Evolutionary conservation across 768 basidiomycete species (phyloP).

Genomic region (Boletus tomentosulus): DNA sequence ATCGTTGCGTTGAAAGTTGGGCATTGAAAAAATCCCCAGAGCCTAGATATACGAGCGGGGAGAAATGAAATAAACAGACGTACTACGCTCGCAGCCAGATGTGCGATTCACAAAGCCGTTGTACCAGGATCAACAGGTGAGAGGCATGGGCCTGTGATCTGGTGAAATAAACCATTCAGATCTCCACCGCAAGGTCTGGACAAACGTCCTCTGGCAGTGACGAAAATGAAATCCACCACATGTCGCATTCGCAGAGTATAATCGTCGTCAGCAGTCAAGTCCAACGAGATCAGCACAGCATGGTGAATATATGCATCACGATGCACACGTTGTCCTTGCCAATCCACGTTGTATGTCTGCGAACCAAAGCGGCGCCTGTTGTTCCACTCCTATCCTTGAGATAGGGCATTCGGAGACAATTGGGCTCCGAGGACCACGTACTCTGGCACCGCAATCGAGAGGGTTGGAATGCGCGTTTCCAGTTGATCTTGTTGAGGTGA

Average conservation of each 20-base stretch:
- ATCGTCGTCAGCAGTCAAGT: neutral
- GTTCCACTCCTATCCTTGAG: slow-evolving; percentile 13
- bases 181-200: slow-evolving; percentile 10
- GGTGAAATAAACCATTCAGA: slow-evolving; percentile 9
- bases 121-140: slow-evolving; percentile 7
- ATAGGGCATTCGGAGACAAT: slow-evolving; percentile 11
- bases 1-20: slow-evolving; percentile 1
- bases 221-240: neutral
- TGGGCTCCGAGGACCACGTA: slow-evolving; percentile 15
- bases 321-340: slow-evolving; percentile 17
- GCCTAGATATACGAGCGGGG: slow-evolving; percentile 20
- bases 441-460: slow-evolving; percentile 1
- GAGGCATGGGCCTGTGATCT: neutral
- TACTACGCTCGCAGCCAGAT: slow-evolving; percentile 3
- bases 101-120: slow-evolving; percentile 10
- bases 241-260: slow-evolving; percentile 3
- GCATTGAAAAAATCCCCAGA: neutral
- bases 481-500: slow-evolving; percentile 4
- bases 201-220: neutral
- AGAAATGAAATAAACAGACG: slow-evolving; percentile 9
- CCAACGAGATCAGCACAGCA: slow-evolving; percentile 3
- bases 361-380: neutral
- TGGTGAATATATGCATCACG: slow-evolving; percentile 7
- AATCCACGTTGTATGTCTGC: slow-evolving; percentile 17
- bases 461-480: slow-evolving; percentile 13